Evolutionary conservation across 768 basidiomycete species (phyloP), one percentile per base, ranked within the genome.

Genomic region (Collybia mongolica): DNA sequence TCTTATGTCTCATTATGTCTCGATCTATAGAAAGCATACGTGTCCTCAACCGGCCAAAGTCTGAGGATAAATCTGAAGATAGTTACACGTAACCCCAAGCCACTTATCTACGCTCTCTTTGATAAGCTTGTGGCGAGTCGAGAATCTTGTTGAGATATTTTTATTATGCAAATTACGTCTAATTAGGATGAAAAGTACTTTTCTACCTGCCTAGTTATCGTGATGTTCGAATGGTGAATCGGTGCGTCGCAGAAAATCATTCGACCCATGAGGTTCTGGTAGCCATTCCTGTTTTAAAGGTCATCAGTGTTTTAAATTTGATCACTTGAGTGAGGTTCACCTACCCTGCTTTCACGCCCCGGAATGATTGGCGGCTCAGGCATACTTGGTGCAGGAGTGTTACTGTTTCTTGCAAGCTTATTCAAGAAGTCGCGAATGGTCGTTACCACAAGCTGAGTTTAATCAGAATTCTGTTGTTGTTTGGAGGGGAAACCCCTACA

Each of bases 361-460:
- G 48, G 50, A 14, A 49, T 46, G 22, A 46, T 48, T 46, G 46
- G 58, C 5, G 67, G 65, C 18, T 65, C 56, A 22, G 70, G 73
- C 55, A 73, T 65, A 39, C 54, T 64, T n/a, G 72, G 63, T 14
- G 65, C 60, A 29, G 66, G 66, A 18, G 58, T 58, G 40, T 64
- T 60, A 43, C 64, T 69, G 44, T 70, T 68, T 51, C 72, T 66
- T 41, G 64, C 61, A 48, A 86, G 68, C 61, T 89, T 91, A 56
- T 74, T 76, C 59, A 90, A 57, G 58, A 85, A 91, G 59, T 90
- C 88, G 15, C 84, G 76, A 47, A 91, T 69, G 1, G 85, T 80
- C 1, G 71, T 80, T 3, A 80, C 75, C 11, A 88, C 79, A 45
- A 89, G 73, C 88, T 90, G 49, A 5, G 42, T 42, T 18, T 32